Evolutionary conservation across 108 stramenopile species (phyloP), one percentile per base, ranked within the genome.

Genomic region (Stephanodiscus triporus): DNA sequence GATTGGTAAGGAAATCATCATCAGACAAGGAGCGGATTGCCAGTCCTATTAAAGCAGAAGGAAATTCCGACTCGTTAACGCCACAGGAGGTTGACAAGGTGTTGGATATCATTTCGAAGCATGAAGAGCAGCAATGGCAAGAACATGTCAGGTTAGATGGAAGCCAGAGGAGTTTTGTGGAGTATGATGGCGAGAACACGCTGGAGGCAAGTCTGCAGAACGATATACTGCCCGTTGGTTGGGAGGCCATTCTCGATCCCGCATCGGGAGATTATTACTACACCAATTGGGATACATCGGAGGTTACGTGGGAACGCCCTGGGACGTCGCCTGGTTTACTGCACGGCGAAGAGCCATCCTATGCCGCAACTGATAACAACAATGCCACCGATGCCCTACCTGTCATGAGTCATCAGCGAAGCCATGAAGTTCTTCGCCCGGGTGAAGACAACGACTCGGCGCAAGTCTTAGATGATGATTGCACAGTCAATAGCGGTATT

Each of bases 301-400:
- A 86, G 65, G 86, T 84, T 10, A 87, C 85, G 10, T 95, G 94
- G 94, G 94, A 95, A 9, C 53, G 63, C 27, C 94, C 94, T 3
- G 19, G 63, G 23, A 24, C 26, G 9, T 54, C 24, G 10, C 53
- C 23, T 27, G 23, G 26, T 29, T 57, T 17, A 57, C 30, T 17
- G 19, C 30, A 45, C 0, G 56, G 32, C 27, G 56, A 57, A 24
- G 29, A 57, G 27, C 0, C 14, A 34, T 5, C 4, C 5, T 9
- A 27, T 57, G 56, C 30, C 26, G 56, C 56, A 29, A 30, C 56
- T 27, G 30, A 57, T 29, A 57, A 17, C 4, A 34, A 57, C 17
- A 30, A 30, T 29, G 23, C 56, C 9, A 40, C 11, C 27, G 55
- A 26, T 27, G 9, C 24, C 27, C 56, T 9, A 29, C 30, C 30